Base-by-base conservation (phyloP, 306 rosid genomes). In the Hippophae tibetana region DNA sequence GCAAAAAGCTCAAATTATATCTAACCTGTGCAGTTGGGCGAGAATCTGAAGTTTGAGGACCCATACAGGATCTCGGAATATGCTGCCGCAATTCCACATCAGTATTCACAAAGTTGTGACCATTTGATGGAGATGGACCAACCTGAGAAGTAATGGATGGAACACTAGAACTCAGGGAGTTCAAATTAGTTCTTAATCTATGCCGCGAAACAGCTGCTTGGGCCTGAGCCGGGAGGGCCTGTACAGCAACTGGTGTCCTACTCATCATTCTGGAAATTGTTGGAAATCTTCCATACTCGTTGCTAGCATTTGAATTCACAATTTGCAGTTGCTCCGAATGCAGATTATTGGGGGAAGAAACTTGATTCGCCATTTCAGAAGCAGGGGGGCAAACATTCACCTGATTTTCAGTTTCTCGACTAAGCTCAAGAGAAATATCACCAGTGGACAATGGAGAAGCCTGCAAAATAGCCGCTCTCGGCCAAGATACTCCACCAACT, bases 181-280 rank as follows among this genome's bases (percentile, higher is more conserved):
- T 81, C 63, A 71, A 74, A 79, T 54, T 67, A 54, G 73, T 66
- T 66, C 82, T 69, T 59, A 68, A 60, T 72, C 76, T 72, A 72
- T 79, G 88, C 52, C 63, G 84, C 42, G 68, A 57, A 27, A 69
- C 74, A 51, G 67, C 44, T 43, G 69, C 50, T 62, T 42, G 83
- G 62, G 87, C 66, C 74, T 62, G 87, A 40, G 64, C 88, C 41
- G 98, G 89, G 57, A 87, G 96, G 58, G 95, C 96, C 78, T 92
- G 98, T 67, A 83, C 79, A 55, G 95, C 95, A 31, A 60, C 7
- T 1, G 93, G 85, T 57, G 71, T 66, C 81, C 97, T 82, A 64
- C 7, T 52, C 59, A 72, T 42, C 60, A 58, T 72, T 62, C 74
- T 72, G 38, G 70, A 57, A 42, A 62, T 44, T 12, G 72, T 44